Conservation (phyloP, 305 asterid species). For the Fraxinus floribunda region DNA sequence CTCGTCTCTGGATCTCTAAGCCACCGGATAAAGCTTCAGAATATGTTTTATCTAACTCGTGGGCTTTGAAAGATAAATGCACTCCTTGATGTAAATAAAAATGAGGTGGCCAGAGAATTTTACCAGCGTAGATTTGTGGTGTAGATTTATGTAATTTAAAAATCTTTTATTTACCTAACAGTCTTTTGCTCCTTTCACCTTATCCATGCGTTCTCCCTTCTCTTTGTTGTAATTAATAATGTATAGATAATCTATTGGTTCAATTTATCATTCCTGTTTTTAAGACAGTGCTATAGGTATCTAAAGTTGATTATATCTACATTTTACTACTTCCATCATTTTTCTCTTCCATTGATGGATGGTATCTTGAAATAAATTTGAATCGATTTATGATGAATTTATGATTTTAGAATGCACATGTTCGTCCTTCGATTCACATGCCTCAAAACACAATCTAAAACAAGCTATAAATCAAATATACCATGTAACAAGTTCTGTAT, state of each 20-base stretch:
- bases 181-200: neutral
- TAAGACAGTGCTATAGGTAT: neutral
- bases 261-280: constrained; percentile 14
- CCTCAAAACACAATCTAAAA: neutral
- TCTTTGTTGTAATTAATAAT: constrained; percentile 34
- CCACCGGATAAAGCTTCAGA: constrained; percentile 8
- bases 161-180: constrained; percentile 10
- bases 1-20: constrained; percentile 43
- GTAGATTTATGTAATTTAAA: constrained; percentile 30
- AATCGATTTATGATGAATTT: neutral
- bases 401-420: neutral
- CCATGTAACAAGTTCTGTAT: neutral
- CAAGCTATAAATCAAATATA: neutral
- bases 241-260: constrained; percentile 33
- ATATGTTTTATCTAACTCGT: neutral
- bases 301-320: neutral
- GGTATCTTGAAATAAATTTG: neutral
- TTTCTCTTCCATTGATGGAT: neutral
- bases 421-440: neutral
- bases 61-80: neutral
- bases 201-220: neutral
- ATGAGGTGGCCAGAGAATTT: constrained; percentile 27
- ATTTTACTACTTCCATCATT: neutral
- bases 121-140: constrained; percentile 19
- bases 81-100: constrained; percentile 30